phyloP scores from a whole-genome alignment of 2,329 filamentous ascomycete genomes.

The Leptographium lundbergii region DNA sequence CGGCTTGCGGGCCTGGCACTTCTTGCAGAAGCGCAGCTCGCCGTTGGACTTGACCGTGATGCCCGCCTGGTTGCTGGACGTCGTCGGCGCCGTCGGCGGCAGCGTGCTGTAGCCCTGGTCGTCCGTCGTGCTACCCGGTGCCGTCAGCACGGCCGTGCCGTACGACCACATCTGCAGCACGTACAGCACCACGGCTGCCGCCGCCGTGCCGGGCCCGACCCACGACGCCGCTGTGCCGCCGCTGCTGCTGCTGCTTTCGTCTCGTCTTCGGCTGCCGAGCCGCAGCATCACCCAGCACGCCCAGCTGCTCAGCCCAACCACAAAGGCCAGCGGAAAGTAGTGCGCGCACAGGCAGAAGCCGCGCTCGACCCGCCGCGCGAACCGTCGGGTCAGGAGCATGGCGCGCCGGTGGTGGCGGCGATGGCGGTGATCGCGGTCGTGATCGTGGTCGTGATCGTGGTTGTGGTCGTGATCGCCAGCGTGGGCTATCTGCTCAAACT shows the following conservation, averaged over 20 bases:
- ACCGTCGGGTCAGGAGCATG: conserved; percentile 42
- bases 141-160: conserved; percentile 84
- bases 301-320: conserved; percentile 87
- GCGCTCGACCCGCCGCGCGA: conserved; percentile 62
- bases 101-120: conserved; percentile 64
- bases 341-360: conserved; percentile 67
- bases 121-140: conserved; percentile 61
- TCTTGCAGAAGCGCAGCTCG: conserved; percentile 85
- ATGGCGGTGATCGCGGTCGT: background rate
- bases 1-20: conserved; percentile 88
- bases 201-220: conserved; percentile 25
- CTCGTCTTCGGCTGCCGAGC: conserved; percentile 48
- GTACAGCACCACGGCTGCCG: conserved; percentile 60
- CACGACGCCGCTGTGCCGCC: background rate
- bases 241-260: background rate
- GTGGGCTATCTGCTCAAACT: background rate
- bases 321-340: conserved; percentile 80
- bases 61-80: conserved; percentile 15
- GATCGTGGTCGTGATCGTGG: background rate
- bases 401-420: background rate
- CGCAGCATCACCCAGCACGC: conserved; percentile 75
- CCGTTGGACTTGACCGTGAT: conserved; percentile 88
- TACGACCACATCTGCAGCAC: conserved; percentile 77
- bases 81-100: conserved; percentile 49
- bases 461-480: background rate